Base-by-base conservation (phyloP, 2,329 filamentous ascomycete species). In the Arthrocladium fulminans region DNA sequence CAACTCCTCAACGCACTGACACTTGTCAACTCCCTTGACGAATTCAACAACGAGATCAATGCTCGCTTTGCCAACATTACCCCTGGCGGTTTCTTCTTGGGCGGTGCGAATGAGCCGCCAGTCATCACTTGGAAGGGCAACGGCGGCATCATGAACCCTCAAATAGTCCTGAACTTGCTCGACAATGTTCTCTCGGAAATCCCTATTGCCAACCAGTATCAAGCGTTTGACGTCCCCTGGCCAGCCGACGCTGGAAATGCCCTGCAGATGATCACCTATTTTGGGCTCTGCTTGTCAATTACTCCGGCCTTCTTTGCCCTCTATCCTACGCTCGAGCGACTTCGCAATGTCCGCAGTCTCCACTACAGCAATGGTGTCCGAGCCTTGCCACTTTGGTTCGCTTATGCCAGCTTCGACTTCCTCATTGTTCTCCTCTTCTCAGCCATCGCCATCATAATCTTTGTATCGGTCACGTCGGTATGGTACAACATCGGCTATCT, bases 341-440 rank as follows among this genome's bases (percentile, higher is more conserved):
- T 88, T 9, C 73, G 81, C 43, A 84, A 88, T 54, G 86, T 96
- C 20, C 79, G 89, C 45, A 84, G 85, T 13, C 71, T 96, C 24
- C 84, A 96, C 64, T 96, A 94, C 66, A 94, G 86, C 47, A 96
- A 95, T 60, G 89, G 89, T 40, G 88, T 95, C 23, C 76, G 86
- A 10, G 83, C 86, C 0, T 71, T 86, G 7, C 87, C 88, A 0
- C 71, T 96, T 1, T 96, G 90, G 89, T 66, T 86, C 3, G 86
- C 89, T 1, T 94, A 96, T 61, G 73, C 84, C 1, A 60, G 73
- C 0, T 94, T 95, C 60, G 89, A 96, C 67, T 88, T 89, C 54
- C 62, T 77, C 37, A 80, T 94, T 48, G 81, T 88, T 1, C 61
- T 94, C 12, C 58, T 79, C 2, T 77, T 81, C 22, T 81, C 82